A percentile compares a stretch with the other conserved stretches of the same genome.
Evolutionary conservation across 2,329 filamentous ascomycete genomes (phyloP).

Genomic region (Blastomyces parvus): DNA sequence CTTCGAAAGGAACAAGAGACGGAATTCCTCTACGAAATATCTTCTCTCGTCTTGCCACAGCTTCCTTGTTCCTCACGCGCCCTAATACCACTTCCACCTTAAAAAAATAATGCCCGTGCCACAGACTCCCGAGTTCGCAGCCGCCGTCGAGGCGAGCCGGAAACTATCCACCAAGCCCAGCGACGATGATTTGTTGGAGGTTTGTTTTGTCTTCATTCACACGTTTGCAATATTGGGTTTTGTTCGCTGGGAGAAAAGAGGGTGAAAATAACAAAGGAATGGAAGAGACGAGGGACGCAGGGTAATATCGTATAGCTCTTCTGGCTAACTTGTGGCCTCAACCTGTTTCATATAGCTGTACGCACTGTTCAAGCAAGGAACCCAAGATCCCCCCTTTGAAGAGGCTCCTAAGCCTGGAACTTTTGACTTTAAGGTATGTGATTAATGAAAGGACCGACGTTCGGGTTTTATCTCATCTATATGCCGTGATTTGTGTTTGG

Average conservation of each 20-base stretch:
- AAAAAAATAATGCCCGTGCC: conserved; percentile 12
- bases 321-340: conserved; percentile 11
- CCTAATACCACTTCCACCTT: background rate
- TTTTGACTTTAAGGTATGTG: conserved; percentile 34
- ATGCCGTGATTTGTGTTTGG: background rate
- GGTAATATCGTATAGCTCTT: background rate
- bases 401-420: conserved; percentile 27
- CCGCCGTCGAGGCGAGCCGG: conserved; percentile 26
- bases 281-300: conserved; percentile 12
- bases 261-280: conserved; percentile 20
- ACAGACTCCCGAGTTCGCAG: conserved; percentile 24
- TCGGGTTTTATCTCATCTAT: background rate
- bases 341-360: conserved; percentile 24
- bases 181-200: conserved; percentile 29
- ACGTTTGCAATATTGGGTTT: conserved; percentile 3
- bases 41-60: background rate
- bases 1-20: background rate
- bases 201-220: conserved; percentile 11
- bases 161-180: conserved; percentile 29
- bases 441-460: background rate
- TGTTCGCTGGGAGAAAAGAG: conserved; percentile 12
- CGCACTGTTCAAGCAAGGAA: conserved; percentile 32
- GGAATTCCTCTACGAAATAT: background rate
- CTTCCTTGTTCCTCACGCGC: background rate
- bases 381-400: conserved; percentile 23